Evolutionary conservation across 2,329 filamentous ascomycete genomes (phyloP), one percentile per base, ranked within the genome.

Genomic region (Ascosphaera apis): DNA sequence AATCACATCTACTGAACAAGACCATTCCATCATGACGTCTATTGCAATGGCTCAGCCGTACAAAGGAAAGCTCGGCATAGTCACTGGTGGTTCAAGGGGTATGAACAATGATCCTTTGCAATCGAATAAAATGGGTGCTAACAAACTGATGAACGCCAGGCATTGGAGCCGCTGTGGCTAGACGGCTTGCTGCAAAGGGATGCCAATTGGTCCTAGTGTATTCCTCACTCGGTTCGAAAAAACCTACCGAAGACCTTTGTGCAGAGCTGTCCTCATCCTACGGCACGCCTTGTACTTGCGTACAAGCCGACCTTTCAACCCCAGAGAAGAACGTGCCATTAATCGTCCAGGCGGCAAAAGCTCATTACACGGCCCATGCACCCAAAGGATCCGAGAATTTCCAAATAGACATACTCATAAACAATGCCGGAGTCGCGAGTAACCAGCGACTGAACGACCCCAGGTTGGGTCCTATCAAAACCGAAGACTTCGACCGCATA

Each of bases 51-150:
- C 33, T 16, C 33, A 32, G 15, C 25, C 36, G 6, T 21, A 76
- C n/a, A 71, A 80, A 49, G 77, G 77, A 45, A 83, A 83, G 53
- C 62, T 84, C 36, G 80, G 69, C 36, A 73, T 91, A 44, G 64
- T 88, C 33, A 88, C 81, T 1, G 81, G 81, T 38, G 76, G 72
- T 40, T 82, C 79, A 39, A 62, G 81, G 62, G 78, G 79, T 80
- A 62, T 41, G 46, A 34, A 37, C 4, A 28, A 23, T 12, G 23
- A 12, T 27, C 36, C 11, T n/a, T n/a, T n/a, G n/a, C n/a, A n/a
- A n/a, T n/a, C n/a, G n/a, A n/a, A n/a, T n/a, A n/a, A n/a, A n/a
- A n/a, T n/a, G n/a, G n/a, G n/a, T n/a, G n/a, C n/a, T n/a, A n/a
- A n/a, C n/a, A n/a, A n/a, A n/a, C n/a, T n/a, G n/a, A n/a, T n/a